A percentile compares a stretch with the other conserved stretches of the same genome.
These are phyloP conservation scores for Delitschia confertaspora DNA, from an alignment of 495 filamentous ascomycete genomes.

Conservation along the genomic window DNA sequence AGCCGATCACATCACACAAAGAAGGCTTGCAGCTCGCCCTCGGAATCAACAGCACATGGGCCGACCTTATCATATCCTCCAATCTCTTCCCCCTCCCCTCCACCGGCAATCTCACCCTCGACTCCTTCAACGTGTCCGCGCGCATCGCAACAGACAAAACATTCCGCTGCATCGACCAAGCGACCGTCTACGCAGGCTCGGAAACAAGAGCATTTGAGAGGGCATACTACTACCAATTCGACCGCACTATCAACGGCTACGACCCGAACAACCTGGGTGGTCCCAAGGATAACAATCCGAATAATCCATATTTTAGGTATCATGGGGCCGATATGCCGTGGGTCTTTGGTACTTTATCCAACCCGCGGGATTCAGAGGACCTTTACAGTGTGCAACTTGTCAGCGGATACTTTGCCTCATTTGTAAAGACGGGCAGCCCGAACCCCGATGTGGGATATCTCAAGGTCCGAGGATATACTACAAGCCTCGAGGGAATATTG, in stretches of 20 bases:
- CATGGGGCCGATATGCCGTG: constrained; percentile 28
- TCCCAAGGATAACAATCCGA: constrained; percentile 11
- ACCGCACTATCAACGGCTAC: constrained; percentile 35
- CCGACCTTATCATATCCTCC: constrained; percentile 36
- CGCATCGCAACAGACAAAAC: constrained; percentile 39
- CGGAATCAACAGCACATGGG: constrained; percentile 32
- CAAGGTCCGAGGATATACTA: constrained; percentile 32
- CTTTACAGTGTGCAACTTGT: constrained; percentile 27
- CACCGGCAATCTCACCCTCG: constrained; percentile 39
- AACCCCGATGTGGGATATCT: constrained; percentile 31
- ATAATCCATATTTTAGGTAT: constrained; percentile 22
- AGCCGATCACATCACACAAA: constrained; percentile 27
- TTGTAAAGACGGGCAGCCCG: constrained; percentile 30
- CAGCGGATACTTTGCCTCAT: constrained; percentile 32
- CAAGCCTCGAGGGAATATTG: constrained; percentile 25
- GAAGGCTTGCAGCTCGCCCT: constrained; percentile 35
- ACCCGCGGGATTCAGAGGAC: constrained; percentile 27
- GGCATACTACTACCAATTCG: constrained; percentile 43
- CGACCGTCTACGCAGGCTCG: constrained; percentile 37
- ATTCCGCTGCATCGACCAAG: constrained; percentile 42
- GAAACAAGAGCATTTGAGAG: constrained; percentile 31
- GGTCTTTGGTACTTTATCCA: constrained; percentile 30
- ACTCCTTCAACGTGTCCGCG: constrained; percentile 39
- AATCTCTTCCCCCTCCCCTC: constrained; percentile 37
- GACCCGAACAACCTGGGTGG: constrained; percentile 38